These are phyloP conservation scores for Trichosanthes truncata DNA, from an alignment of 306 rosid genomes.

Conservation along the genomic window DNA sequence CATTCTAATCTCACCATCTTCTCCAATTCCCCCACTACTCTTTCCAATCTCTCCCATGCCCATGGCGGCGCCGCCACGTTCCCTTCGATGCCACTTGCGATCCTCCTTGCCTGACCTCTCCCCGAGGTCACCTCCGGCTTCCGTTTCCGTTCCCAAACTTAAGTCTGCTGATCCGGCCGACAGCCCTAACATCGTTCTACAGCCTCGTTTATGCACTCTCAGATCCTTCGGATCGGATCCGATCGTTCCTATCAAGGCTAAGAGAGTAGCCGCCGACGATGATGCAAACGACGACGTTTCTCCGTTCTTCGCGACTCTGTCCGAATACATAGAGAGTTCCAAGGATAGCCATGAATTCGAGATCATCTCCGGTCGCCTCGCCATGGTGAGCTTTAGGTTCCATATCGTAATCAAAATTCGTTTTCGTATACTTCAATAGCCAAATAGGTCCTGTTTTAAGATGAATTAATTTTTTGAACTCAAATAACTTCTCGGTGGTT, in stretches of 20 bases:
- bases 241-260: constrained; percentile 27
- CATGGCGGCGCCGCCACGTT: constrained; percentile 41
- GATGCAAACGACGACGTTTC: constrained; percentile 27
- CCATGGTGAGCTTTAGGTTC: constrained; percentile 53
- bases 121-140: constrained; percentile 15
- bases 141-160: constrained; percentile 31
- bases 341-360: constrained; percentile 85
- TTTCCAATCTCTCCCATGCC: not conserved
- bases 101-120: constrained; percentile 26
- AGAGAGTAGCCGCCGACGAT: constrained; percentile 18
- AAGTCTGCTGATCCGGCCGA: constrained; percentile 32
- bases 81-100: constrained; percentile 25
- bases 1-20: not conserved
- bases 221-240: constrained; percentile 76
- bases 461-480: not conserved
- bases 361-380: constrained; percentile 84
- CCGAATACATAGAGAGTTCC: constrained; percentile 75
- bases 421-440: not conserved
- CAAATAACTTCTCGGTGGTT: not conserved
- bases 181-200: constrained; percentile 46
- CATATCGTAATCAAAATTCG: not conserved
- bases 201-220: constrained; percentile 76
- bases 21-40: not conserved
- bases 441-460: not conserved
- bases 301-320: constrained; percentile 59